Conservation (phyloP, 2,329 filamentous ascomycete genomes). For the Scytalidium sp. region DNA sequence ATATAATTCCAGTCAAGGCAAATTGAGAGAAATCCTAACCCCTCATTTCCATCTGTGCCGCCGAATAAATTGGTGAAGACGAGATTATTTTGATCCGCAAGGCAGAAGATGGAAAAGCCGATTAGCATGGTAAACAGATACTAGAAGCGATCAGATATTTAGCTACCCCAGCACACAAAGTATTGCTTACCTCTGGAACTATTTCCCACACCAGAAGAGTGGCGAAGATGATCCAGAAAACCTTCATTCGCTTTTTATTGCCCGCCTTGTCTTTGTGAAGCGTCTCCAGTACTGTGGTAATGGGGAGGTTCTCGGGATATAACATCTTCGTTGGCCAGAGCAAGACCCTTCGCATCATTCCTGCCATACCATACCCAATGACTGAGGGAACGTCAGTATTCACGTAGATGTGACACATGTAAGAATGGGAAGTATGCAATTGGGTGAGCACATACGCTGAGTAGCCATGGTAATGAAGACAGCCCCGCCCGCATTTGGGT, state of each 20-base stretch:
- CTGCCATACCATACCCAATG: constrained; percentile 61
- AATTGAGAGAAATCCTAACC: constrained; percentile 34
- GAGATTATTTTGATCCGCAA: constrained; percentile 36
- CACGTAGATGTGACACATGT: background rate
- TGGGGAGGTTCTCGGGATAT: constrained; percentile 55
- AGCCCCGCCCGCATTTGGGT: constrained; percentile 59
- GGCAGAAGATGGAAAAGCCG: constrained; percentile 38
- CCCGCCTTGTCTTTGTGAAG: constrained; percentile 30
- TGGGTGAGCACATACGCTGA: constrained; percentile 30
- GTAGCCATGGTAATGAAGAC: constrained; percentile 57
- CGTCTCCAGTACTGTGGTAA: constrained; percentile 44
- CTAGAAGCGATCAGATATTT: background rate
- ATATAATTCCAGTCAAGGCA: constrained; percentile 41
- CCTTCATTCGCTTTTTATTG: constrained; percentile 32
- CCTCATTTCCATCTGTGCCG: constrained; percentile 39
- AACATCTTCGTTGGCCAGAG: constrained; percentile 59
- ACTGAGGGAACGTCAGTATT: constrained; percentile 18
- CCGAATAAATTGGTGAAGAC: constrained; percentile 46
- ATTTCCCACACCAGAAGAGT: constrained; percentile 43
- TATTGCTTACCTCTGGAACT: constrained; percentile 32
- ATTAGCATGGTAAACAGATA: constrained; percentile 38
- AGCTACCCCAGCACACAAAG: background rate
- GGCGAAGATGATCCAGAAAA: constrained; percentile 38
- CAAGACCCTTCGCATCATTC: constrained; percentile 54
- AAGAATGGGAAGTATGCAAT: background rate